Evolutionary conservation across 805 yeast species (phyloP), one percentile per base, ranked within the genome.

Genomic region (Teunomyces barrocoloradensis): DNA sequence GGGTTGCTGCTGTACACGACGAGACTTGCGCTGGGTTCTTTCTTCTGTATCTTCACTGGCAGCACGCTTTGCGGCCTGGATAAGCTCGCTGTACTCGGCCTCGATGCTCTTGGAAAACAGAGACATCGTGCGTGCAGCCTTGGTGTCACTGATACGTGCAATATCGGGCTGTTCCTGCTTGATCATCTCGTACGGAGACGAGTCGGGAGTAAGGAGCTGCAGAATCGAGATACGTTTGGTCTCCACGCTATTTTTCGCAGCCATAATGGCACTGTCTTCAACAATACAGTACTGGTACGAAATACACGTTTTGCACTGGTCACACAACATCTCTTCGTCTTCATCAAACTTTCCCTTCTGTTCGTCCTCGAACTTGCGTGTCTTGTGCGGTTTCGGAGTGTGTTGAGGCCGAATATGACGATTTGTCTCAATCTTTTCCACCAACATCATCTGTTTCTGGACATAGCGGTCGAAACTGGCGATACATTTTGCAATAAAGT

Each of bases 271-370:
- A 15, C 43, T 17, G 10, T 40, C 28, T 9, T 28, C 36, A 12
- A 76, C 58, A 34, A 71, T 68, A 49, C 78, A 63, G 69, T 79
- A 79, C 47, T 73, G 73, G 55, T 74, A 76, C 15, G 76, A 71
- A 15, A 78, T 68, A 46, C 69, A 67, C 3, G 83, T 72, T 46
- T 76, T 72, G 55, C 85, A 80, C 21, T 67, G 63, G 36, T 64
- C 72, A 58, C 85, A 80, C 28, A 78, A 60, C 17, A 63, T 65
- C 44, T 79, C 83, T 17, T 68, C 71, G 2, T 67, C 73, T 39
- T 56, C 53, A 28, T 40, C 55, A 46, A 47, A 59, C 11, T 40
- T 51, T 33, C 50, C 61, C 39, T 23, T 49, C 42, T 50, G 58
- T 46, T 55, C 58, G 10, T 59, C 55, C 27, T 53, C 67, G 17